phyloP scores from a whole-genome alignment of 331 rosid genomes.

The Prunus yedoensis region DNA sequence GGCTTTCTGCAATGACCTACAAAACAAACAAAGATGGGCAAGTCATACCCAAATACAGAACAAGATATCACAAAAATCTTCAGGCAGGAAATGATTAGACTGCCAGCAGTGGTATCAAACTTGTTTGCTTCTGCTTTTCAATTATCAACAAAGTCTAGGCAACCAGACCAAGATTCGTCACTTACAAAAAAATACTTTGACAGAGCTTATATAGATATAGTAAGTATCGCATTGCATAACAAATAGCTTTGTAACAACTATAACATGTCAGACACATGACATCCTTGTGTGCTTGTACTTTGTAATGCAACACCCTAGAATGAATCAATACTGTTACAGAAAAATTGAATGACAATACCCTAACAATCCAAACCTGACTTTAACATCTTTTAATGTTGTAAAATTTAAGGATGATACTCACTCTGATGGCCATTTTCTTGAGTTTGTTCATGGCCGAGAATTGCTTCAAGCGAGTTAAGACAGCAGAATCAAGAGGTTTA shows the following conservation, averaged over 20 bases:
- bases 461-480: conserved; percentile 87
- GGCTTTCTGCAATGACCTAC: conserved; percentile 80
- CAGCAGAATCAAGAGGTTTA: conserved; percentile 92
- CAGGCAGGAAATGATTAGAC: neutral
- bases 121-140: neutral
- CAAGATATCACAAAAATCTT: neutral
- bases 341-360: neutral
- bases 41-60: conserved; percentile 22
- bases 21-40: conserved; percentile 21
- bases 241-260: neutral
- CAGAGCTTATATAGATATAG: neutral
- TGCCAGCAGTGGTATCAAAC: neutral
- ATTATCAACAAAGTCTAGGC: neutral
- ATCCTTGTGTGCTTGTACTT: neutral
- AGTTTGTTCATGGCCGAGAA: conserved; percentile 91
- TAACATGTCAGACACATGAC: neutral
- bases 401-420: conserved; percentile 40
- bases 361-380: conserved; percentile 3
- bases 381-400: conserved; percentile 10
- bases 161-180: neutral
- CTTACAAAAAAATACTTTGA: neutral
- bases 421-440: conserved; percentile 89
- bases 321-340: neutral
- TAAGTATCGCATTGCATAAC: no score
- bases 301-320: neutral